Base-by-base conservation (phyloP, 805 yeast genomes). In the Candida namnaoensis region DNA sequence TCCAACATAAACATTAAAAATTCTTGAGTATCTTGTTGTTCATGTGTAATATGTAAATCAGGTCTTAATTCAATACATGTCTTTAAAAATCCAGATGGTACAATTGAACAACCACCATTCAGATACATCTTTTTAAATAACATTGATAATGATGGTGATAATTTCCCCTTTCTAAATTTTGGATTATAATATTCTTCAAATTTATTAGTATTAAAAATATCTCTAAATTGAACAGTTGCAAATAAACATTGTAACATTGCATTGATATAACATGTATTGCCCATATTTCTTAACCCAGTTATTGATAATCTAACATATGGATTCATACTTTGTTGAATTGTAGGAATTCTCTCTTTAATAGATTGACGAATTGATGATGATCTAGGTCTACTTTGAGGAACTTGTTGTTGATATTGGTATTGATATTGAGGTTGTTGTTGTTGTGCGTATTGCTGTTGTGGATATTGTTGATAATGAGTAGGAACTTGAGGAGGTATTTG, bases 1-100 rank as follows among this genome's bases (percentile, higher is more conserved):
- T 81, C 90, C 47, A 84, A 61, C 10, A 83, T 48, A 45, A 83
- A 76, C 56, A 82, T 68, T 36, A 85, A 59, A 52, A 82, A 82
- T 50, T 85, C 93, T 41, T 84, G 88, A 1, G 90, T 80, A 57
- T 85, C 95, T 53, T 85, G 93, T 52, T 85, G 95, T 51, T 82
- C 87, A 48, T 71, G 60, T 0, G 91, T 91, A 11, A 84, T 81
- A 47, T 67, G 64, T 41, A 82, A 69, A 50, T 80, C 86, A 0
- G 88, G 88, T 47, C 82, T 76, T 23, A 82, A 53, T 7, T 61
- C 45, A 23, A 74, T 60, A 39, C 80, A 63, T 2, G 66, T 58
- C 37, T 78, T 69, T 35, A 83, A 65, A 51, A 84, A 82, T 36
- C 76, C 74, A 8, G 75, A 70, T 5, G 91, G 88, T 2, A 80